phyloP scores from a whole-genome alignment of 75 land plant species.

The Sequoiadendron giganteum region DNA sequence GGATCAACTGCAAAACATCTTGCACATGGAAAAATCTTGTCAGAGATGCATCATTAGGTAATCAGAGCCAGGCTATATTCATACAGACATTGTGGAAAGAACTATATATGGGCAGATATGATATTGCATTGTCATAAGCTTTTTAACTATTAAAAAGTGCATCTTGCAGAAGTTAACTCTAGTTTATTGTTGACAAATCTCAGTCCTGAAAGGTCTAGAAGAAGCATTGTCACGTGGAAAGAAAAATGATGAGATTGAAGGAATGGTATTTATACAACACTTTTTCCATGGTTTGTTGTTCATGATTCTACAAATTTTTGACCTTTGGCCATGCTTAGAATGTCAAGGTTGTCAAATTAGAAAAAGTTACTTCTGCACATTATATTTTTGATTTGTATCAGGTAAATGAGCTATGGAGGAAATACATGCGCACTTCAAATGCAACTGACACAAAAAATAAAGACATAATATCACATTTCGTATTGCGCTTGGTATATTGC shows the following conservation, averaged over 20 bases:
- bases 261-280: conserved; percentile 35
- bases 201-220: conserved; percentile 83
- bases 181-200: conserved; percentile 14
- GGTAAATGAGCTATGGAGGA: conserved; percentile 73
- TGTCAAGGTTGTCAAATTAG: not conserved
- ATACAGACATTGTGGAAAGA: not conserved
- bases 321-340: not conserved
- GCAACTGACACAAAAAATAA: conserved; percentile 49
- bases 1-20: not conserved
- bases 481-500: conserved; percentile 88
- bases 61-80: not conserved
- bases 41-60: not conserved
- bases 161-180: not conserved
- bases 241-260: conserved; percentile 74
- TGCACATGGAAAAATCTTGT: not conserved
- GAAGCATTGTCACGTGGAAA: conserved; percentile 88
- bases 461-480: conserved; percentile 93
- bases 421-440: conserved; percentile 74
- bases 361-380: not conserved
- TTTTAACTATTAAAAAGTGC: not conserved
- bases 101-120: not conserved
- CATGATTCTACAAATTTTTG: not conserved
- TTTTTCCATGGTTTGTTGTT: not conserved
- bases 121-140: not conserved
- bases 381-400: conserved; percentile 13